Evolutionary conservation across 2,329 filamentous ascomycete genomes (phyloP), one percentile per base, ranked within the genome.

Genomic region (Akanthomyces muscarius): DNA sequence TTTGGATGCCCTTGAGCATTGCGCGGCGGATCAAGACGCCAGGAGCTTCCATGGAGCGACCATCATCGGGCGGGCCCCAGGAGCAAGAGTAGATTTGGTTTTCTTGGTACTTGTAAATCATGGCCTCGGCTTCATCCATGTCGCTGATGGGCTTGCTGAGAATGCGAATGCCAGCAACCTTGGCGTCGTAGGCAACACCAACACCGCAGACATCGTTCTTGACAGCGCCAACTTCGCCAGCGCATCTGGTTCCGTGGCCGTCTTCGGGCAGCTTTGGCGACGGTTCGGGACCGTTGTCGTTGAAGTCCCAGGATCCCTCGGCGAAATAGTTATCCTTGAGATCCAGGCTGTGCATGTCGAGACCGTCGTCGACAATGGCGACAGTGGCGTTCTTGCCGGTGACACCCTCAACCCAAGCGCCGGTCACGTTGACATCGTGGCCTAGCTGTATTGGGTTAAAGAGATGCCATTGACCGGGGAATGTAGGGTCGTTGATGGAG

Each of bases 71-170:
- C 10, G 95, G 95, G 0, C 95, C 95, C 95, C 95, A 99, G 0
- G 95, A 99, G 78, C 95, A 99, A 0, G 95, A 99, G 77, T 97
- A 99, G 64, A 99, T 98, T 65, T 97, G 87, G 73, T 97, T 99
- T 65, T 94, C 81, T 70, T 97, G 88, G 71, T 87, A 95, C 66
- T 89, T 90, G 78, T 94, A 98, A 76, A 96, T 97, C 82, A 99
- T 88, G 25, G 95, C 91, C 36, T 89, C 81, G 28, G 95, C 93
- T 76, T 99, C 95, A 71, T 99, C 95, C 33, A 90, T 88, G 73
- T 99, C 95, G 57, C 88, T 89, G 67, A 99, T 97, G 55, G 91
- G 80, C 71, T 92, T 94, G 63, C 91, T 96, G 7, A 99, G 83
- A 68, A 99, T 99, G 60, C 95, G 91, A 67, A 98, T 89, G 45